These are phyloP conservation scores for Mycena polygramma DNA, from an alignment of 768 basidiomycete species.

Conservation along the genomic window DNA sequence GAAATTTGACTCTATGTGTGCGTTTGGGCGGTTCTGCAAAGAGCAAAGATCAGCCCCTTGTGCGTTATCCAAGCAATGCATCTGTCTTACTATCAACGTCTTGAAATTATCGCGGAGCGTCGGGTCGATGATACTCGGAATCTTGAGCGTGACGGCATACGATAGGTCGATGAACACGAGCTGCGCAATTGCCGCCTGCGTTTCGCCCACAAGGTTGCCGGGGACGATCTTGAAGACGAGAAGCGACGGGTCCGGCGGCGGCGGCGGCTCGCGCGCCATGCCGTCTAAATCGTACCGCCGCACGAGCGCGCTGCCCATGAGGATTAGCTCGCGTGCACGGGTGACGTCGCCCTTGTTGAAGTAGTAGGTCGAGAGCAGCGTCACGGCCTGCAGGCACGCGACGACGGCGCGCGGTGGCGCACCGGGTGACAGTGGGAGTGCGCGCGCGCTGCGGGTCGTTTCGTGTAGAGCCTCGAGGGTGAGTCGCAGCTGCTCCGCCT, in stretches of 20 bases:
- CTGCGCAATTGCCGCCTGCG: constrained; percentile 25
- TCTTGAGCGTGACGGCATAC: constrained; percentile 6
- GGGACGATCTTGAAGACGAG: background rate
- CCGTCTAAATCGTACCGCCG: constrained; percentile 9
- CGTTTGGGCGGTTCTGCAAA: background rate
- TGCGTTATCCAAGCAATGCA: background rate
- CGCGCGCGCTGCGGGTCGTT: too few species aligned
- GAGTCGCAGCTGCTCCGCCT: constrained; percentile 22
- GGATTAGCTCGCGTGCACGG: constrained; percentile 16
- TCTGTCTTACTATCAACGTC: constrained; percentile 10
- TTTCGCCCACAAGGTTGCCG: background rate
- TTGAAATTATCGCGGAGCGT: background rate
- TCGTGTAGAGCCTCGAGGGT: background rate
- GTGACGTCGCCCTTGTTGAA: constrained; percentile 29
- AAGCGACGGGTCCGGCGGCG: background rate
- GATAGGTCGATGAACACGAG: constrained; percentile 26
- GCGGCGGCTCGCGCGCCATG: background rate
- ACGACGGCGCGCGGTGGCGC: background rate
- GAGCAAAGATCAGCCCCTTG: background rate
- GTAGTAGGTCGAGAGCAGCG: constrained; percentile 23
- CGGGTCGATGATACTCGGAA: constrained; percentile 10
- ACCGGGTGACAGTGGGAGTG: too few species aligned
- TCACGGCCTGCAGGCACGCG: constrained; percentile 18
- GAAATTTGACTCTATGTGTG: constrained; percentile 20
- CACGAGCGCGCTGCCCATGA: background rate